A percentile compares a stretch with the other conserved stretches of the same genome.
phyloP scores from a whole-genome alignment of 345 rosid genomes.

The Moricandia moricandioides region DNA sequence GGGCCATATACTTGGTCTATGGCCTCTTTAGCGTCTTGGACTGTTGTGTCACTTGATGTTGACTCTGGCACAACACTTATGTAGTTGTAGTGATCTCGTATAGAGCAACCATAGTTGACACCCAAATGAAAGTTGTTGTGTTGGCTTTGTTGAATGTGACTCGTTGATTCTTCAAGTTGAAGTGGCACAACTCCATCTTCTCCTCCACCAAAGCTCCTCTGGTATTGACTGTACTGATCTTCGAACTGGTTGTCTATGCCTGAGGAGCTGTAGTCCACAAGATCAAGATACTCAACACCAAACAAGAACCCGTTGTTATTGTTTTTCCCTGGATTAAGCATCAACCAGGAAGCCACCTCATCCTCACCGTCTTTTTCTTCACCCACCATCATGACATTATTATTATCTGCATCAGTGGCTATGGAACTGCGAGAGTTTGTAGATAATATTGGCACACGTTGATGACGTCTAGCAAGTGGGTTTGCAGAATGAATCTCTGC shows the following conservation, averaged over 20 bases:
- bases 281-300: constrained; percentile 73
- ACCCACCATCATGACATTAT: background rate
- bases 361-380: constrained; percentile 38
- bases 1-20: constrained; percentile 55
- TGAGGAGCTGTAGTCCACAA: constrained; percentile 66
- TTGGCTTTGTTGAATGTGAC: constrained; percentile 41
- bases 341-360: constrained; percentile 80
- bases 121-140: constrained; percentile 47
- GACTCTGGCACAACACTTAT: constrained; percentile 69
- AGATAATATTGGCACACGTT: constrained; percentile 62
- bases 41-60: constrained; percentile 58
- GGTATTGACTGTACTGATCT: constrained; percentile 43
- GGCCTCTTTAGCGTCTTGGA: constrained; percentile 56
- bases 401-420: constrained; percentile 27
- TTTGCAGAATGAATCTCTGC: constrained; percentile 90
- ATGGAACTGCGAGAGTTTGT: constrained; percentile 34
- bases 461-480: constrained; percentile 88
- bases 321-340: constrained; percentile 55
- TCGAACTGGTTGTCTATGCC: constrained; percentile 46
- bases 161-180: constrained; percentile 44
- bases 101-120: constrained; percentile 45
- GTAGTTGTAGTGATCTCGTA: constrained; percentile 39
- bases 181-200: constrained; percentile 84
- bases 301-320: constrained; percentile 54
- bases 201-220: constrained; percentile 51